Base-by-base conservation (phyloP, 2,329 filamentous ascomycete species). In the Epichloe sp. region DNA sequence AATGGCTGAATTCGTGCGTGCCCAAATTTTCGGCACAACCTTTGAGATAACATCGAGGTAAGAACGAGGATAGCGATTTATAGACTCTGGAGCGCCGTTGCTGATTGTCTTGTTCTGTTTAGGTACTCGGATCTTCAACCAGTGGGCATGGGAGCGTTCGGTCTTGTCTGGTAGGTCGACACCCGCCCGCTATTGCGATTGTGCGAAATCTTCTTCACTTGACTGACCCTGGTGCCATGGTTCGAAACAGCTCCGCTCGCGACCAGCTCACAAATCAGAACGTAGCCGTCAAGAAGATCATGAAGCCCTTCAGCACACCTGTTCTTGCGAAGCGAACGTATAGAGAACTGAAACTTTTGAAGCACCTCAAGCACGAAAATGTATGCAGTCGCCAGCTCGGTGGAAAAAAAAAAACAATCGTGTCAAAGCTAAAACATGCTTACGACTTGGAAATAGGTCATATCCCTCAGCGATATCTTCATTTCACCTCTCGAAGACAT, bases 231-330 rank as follows among this genome's bases (percentile, higher is more conserved):
- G 15, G 14, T 44, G 26, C 48, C 45, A 4, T 11, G 7, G 12
- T 38, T 44, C 31, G n/a, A 37, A 46, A 56, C 58, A 97, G 91
- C 72, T 97, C 93, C 57, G 93, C 93, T 53, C 91, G 89, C 72
- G 93, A 98, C 70, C 90, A 97, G 75, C 88, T 98, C 71, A 97
- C 93, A 54, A 87, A 81, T 68, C 90, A 96, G 70, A 89, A 90
- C 71, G 93, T 98, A 55, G 93, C 93, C 53, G 90, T 98, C 67
- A 98, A 98, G 80, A 98, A 98, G 81, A 98, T 98, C 66, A 97
- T 98, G 91, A 98, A 97, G 77, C 93, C 93, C 10, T 98, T 98
- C 73, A 96, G 90, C 77, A 98, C 93, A n/a, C 90, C 93, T 1
- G 93, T 98, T 53, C 78, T 98, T 46, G 93, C 93, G 53, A 98